Evolutionary conservation across 176 grass and related monocot genomes (phyloP), one percentile per base, ranked within the genome.

Genomic region (Oryza coarctata): DNA sequence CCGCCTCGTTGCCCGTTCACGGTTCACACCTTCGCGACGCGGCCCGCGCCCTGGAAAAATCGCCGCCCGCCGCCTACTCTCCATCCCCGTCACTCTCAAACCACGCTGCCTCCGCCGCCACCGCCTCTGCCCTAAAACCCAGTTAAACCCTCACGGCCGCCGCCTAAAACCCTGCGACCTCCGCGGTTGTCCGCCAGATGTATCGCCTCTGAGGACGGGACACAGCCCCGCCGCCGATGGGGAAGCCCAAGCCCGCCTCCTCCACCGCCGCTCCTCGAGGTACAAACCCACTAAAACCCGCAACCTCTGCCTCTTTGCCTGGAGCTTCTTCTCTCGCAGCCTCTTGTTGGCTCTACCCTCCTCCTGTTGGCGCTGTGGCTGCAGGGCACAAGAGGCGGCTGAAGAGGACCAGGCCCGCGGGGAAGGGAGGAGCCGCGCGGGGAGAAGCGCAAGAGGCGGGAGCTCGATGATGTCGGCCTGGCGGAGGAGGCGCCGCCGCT

Each of bases 311-410:
- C 40, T 0, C 35, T 65, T 47, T 32, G 12, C 15, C 39, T 50
- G 12, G 14, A 64, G 44, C 23, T 55, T 38, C 36, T 38, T 3
- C 2, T 2, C 64, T 63, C 15, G 11, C 4, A 43, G 8, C 70
- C 6, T 65, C 68, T 61, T 44, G 50, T 26, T 31, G 41, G 33
- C 60, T 29, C n/a, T 29, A 12, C 38, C 7, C 14, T 70, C 65
- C 6, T 77, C 31, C 13, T 65, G 31, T 32, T 58, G 11, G 20
- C 30, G 12, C 62, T 73, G 35, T 61, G 9, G 6, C 52, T n/a
- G n/a, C 40, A 70, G 82, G 71, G 31, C 8, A 43, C 4, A 89
- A 80, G 63, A 89, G 70, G 50, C 76, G 50, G 5, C 62, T 31
- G 6, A 84, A 84, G 73, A 69, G 25, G 72, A 28, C 43, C 1